A percentile compares a stretch with the other conserved stretches of the same genome.
Conservation (phyloP, 176 grass and related monocot genomes). For the bread wheat (Triticum aestivum) region DNA sequence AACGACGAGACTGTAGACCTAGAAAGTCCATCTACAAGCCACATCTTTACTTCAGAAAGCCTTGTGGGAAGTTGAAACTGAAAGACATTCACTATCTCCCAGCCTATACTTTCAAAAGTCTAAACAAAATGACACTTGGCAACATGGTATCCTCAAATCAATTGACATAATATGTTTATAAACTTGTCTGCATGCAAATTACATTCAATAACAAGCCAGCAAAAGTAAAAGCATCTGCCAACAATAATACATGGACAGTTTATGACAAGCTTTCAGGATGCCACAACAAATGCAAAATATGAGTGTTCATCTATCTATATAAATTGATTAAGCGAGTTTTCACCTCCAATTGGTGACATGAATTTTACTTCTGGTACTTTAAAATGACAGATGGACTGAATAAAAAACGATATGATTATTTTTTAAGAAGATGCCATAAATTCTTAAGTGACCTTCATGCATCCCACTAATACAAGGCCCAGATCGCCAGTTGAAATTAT, state of each 20-base stretch:
- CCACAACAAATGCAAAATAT: background rate
- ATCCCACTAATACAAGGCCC: slow-evolving; percentile 70
- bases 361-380: background rate
- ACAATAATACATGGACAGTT: background rate
- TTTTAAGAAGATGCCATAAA: background rate
- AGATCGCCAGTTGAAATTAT: slow-evolving; percentile 77
- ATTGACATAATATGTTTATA: background rate
- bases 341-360: background rate
- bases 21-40: background rate
- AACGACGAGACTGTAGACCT: background rate
- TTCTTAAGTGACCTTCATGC: slow-evolving; percentile 57
- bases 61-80: background rate
- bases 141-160: slow-evolving; percentile 8
- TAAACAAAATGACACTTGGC: background rate
- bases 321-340: background rate
- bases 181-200: slow-evolving; percentile 4
- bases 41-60: background rate
- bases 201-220: background rate
- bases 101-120: background rate
- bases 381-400: background rate
- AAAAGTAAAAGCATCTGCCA: slow-evolving; percentile 12
- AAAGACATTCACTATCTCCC: slow-evolving; percentile 15
- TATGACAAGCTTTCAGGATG: background rate
- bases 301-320: background rate
- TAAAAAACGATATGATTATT: slow-evolving; percentile 3